Evolutionary conservation across 1,139 yeast genomes (phyloP).

Genomic region (Citeromyces hawaiiensis): DNA sequence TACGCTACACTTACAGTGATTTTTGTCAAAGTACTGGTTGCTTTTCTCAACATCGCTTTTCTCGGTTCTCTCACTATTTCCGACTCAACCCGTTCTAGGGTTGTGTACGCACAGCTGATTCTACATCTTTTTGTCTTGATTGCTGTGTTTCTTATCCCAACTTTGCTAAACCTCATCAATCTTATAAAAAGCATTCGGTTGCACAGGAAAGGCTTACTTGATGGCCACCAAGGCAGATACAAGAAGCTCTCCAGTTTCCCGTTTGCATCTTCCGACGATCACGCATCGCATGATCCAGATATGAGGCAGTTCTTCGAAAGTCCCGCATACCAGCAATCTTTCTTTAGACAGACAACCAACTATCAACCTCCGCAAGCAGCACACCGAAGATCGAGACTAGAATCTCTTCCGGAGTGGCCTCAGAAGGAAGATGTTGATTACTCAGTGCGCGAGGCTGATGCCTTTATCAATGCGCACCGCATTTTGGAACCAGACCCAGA

Average conservation of each 20-base stretch:
- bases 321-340: conserved; percentile 1
- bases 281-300: background rate
- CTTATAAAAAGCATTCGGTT: background rate
- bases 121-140: conserved; percentile 25
- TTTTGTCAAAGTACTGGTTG: conserved; percentile 22
- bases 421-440: conserved; percentile 19
- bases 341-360: conserved; percentile 5
- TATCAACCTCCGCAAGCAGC: conserved; percentile 1
- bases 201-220: background rate
- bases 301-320: background rate
- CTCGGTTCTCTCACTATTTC: conserved; percentile 19
- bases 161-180: conserved; percentile 8
- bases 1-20: conserved; percentile 25
- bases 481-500: conserved; percentile 33
- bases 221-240: background rate
- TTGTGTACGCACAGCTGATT: conserved; percentile 26
- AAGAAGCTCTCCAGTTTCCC: background rate
- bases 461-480: conserved; percentile 23
- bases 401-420: background rate
- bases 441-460: conserved; percentile 35
- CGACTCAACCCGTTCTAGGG: conserved; percentile 24
- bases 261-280: background rate
- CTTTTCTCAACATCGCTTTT: conserved; percentile 29
- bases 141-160: conserved; percentile 19
- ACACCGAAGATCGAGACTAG: background rate